A percentile compares a stretch with the other conserved stretches of the same genome.
Evolutionary conservation across 1,284 basidiomycete species (phyloP).

Genomic region (Tetrapyrgos nigripes): DNA sequence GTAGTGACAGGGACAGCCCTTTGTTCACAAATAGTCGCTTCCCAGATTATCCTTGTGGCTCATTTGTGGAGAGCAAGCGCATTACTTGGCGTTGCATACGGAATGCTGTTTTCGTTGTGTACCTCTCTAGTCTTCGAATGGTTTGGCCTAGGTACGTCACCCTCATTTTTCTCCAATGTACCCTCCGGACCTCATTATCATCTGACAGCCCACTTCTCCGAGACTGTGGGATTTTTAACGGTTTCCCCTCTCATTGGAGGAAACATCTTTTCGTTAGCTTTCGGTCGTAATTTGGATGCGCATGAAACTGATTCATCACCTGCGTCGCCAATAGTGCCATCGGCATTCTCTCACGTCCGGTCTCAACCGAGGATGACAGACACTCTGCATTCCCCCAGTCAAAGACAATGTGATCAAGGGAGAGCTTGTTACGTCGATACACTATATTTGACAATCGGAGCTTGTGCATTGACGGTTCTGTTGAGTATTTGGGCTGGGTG

Average conservation of each 20-base stretch:
- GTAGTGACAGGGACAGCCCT: slow-evolving; percentile 73
- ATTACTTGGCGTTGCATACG: slow-evolving; percentile 76
- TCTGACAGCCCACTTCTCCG: slow-evolving; percentile 74
- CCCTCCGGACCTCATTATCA: too few relatives aligned
- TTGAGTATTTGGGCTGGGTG: slow-evolving; percentile 56
- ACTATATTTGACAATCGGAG: slow-evolving; percentile 54
- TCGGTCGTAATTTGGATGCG: slow-evolving; percentile 81
- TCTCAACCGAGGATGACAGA: background rate
- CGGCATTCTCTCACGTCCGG: too few relatives aligned
- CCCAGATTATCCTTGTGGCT: slow-evolving; percentile 61
- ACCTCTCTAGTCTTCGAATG: slow-evolving; percentile 81
- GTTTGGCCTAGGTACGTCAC: slow-evolving; percentile 71
- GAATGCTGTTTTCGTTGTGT: slow-evolving; percentile 74
- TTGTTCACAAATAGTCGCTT: slow-evolving; percentile 69
- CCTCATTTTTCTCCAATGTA: background rate
- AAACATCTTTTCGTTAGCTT: slow-evolving; percentile 86
- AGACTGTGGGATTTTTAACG: slow-evolving; percentile 87
- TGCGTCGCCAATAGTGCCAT: background rate
- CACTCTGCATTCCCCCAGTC: too few relatives aligned
- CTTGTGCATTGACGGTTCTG: slow-evolving; percentile 53
- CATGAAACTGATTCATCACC: slow-evolving; percentile 60
- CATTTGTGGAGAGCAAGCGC: slow-evolving; percentile 81
- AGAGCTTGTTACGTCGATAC: slow-evolving; percentile 58
- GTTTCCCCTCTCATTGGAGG: slow-evolving; percentile 82
- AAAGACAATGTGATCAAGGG: slow-evolving; percentile 52